Base-by-base conservation (phyloP, 1,139 yeast species). In the Pichia cactophila region DNA sequence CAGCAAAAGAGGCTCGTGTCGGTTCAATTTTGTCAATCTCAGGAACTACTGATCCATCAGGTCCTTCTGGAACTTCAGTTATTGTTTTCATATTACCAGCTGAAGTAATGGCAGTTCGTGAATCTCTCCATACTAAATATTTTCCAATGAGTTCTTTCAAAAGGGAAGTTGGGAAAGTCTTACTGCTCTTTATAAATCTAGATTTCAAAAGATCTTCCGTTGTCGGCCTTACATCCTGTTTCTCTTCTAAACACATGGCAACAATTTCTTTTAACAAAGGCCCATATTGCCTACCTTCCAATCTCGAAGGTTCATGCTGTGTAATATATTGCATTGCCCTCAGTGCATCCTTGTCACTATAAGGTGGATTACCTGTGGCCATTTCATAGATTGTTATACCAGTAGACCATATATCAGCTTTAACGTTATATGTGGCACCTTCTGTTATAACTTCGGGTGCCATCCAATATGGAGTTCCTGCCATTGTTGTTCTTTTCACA, bases 391-490 rank as follows among this genome's bases (percentile, higher is more conserved):
- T 74, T 0, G 98, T 92, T 51, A 94, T 87, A 17, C 99, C 99
- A 47, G 92, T 68, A 0, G 97, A 88, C 98, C 98, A 94, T 5
- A 92, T 80, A 64, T 94, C 98, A 0, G 98, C 97, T 59, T 86
- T 80, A 61, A 77, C 86, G 56, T 89, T 83, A 65, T 94, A 95
- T 9, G 61, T 58, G 10, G 66, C 64, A 33, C 98, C 98, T 64
- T 92, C 97, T 63, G 90, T 79, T 42, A 92, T 92, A 28, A 92
- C 98, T 65, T 92, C 98, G 0, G 98, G 98, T 0, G 98, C 98
- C 99, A 94, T 94, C 99, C 99, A 94, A 65, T 90, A 94, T 0
- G 98, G 98, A 0, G 99, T 94, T 6, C 99, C 99, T 0, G 96
- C 97, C 80, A 92, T 89, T 1, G 98, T 92, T 41, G 92, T 87